Evolutionary conservation across 1,284 basidiomycete species (phyloP).

Genomic region (Cystobasidiaceae sp.): DNA sequence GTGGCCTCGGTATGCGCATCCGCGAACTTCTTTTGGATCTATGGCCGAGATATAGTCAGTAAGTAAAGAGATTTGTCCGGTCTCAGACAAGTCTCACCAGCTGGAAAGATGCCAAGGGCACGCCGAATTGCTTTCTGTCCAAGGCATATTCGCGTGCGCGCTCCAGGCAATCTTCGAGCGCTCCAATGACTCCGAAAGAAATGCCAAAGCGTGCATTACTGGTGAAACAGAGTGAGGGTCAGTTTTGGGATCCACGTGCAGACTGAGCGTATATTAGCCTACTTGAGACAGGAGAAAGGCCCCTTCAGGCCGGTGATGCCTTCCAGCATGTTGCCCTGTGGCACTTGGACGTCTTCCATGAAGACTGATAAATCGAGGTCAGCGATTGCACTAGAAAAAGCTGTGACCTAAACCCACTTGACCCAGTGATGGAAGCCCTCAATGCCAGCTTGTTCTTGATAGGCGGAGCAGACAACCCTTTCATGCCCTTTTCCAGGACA

Average conservation of each 20-base stretch:
- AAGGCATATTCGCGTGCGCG: constrained; percentile 78
- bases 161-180: constrained; percentile 83
- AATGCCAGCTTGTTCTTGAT: constrained; percentile 93
- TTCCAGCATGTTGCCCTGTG: constrained; percentile 67
- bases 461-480: constrained; percentile 76
- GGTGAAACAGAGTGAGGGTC: neutral
- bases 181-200: constrained; percentile 85
- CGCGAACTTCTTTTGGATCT: constrained; percentile 88
- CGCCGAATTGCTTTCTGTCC: constrained; percentile 76
- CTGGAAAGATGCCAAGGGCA: constrained; percentile 89
- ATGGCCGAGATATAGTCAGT: too few species aligned
- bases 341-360: constrained; percentile 65
- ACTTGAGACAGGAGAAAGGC: constrained; percentile 83
- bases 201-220: constrained; percentile 80
- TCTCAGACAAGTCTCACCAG: constrained; percentile 37
- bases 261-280: too few species aligned
- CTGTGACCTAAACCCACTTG: constrained; percentile 92
- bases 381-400: too few species aligned
- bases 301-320: constrained; percentile 69
- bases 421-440: constrained; percentile 83
- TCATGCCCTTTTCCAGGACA: constrained; percentile 78
- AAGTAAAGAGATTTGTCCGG: too few species aligned
- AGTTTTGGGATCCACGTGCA: too few species aligned
- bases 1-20: constrained; percentile 83
- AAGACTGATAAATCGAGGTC: constrained; percentile 29